A percentile compares a stretch with the other conserved stretches of the same genome.
Conservation (phyloP, 2,329 filamentous ascomycete genomes). For the Hypoxylon rubiginosum region DNA sequence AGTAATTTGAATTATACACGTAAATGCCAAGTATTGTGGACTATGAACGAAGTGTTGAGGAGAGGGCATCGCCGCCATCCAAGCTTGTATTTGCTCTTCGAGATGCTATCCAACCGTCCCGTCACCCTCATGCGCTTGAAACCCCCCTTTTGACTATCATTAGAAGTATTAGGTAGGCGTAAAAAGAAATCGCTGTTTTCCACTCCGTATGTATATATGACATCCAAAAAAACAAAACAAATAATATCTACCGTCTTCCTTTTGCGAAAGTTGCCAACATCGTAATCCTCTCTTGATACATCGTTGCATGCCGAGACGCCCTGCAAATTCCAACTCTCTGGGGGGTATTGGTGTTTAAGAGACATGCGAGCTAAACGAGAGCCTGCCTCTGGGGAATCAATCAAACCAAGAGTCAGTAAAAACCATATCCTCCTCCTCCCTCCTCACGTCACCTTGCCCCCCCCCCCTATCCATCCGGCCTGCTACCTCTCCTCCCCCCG, state of each 20-base stretch:
- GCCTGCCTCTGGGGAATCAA: slow-evolving; percentile 23
- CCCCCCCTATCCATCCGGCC: slow-evolving; percentile 32
- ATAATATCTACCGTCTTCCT: slow-evolving; percentile 5
- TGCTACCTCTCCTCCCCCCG: slow-evolving; percentile 37
- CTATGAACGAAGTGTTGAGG: not conserved
- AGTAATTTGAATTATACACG: not conserved
- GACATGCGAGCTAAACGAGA: slow-evolving; percentile 24
- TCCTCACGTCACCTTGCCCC: slow-evolving; percentile 1
- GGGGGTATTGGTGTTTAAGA: slow-evolving; percentile 28
- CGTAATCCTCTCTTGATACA: slow-evolving; percentile 26
- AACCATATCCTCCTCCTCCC: slow-evolving; percentile 18
- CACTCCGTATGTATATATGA: slow-evolving; percentile 21
- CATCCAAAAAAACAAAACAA: slow-evolving; percentile 15
- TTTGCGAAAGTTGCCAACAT: slow-evolving; percentile 16
- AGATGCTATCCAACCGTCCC: slow-evolving; percentile 6
- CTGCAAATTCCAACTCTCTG: slow-evolving; percentile 31
- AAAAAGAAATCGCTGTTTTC: slow-evolving; percentile 4
- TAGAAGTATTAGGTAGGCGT: slow-evolving; percentile 29
- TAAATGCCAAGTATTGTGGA: not conserved
- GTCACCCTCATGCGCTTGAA: not conserved
- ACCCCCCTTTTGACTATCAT: slow-evolving; percentile 19
- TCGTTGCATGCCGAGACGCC: slow-evolving; percentile 35
- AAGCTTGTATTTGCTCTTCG: slow-evolving; percentile 29
- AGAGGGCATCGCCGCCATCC: slow-evolving; percentile 8
- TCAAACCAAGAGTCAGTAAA: slow-evolving; percentile 32